phyloP scores from a whole-genome alignment of 2,329 filamentous ascomycete genomes.

The Elsinoe ampelina region DNA sequence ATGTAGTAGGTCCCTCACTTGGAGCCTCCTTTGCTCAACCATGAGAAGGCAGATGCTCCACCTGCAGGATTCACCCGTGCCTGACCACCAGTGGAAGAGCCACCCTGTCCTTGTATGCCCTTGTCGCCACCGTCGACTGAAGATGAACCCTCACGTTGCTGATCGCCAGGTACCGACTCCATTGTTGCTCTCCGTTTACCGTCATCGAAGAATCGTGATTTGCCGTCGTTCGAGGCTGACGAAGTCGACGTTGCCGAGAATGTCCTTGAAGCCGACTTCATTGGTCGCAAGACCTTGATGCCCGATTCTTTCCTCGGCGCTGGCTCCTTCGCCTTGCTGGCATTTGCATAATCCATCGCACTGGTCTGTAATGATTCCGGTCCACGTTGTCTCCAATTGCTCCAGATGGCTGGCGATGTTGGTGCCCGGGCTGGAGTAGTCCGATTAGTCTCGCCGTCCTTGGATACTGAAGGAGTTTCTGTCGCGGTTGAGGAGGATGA shows the following conservation, averaged over 20 bases:
- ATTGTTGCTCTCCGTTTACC: conserved; percentile 24
- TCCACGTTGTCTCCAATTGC: conserved; percentile 39
- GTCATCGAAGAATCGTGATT: conserved; percentile 43
- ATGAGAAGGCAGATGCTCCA: conserved; percentile 86
- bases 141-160: conserved; percentile 16
- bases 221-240: conserved; percentile 26
- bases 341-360: conserved; percentile 45
- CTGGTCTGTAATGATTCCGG: conserved; percentile 22
- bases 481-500: conserved; percentile 7
- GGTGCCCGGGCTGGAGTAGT: conserved; percentile 18
- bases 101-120: conserved; percentile 42
- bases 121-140: conserved; percentile 25
- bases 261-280: conserved; percentile 51
- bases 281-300: conserved; percentile 86
- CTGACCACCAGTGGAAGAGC: conserved; percentile 17
- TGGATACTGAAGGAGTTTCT: background rate
- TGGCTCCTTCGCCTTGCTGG: conserved; percentile 47
- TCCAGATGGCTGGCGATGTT: conserved; percentile 37
- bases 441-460: background rate
- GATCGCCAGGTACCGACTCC: conserved; percentile 13
- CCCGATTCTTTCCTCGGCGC: conserved; percentile 62
- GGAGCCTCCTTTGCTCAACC: conserved; percentile 54
- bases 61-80: conserved; percentile 67
- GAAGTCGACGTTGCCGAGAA: conserved; percentile 33
- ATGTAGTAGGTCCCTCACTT: conserved; percentile 7